These are phyloP conservation scores for Effrenium voratum DNA, from an alignment of 73 alveolate species.

Conservation along the genomic window DNA sequence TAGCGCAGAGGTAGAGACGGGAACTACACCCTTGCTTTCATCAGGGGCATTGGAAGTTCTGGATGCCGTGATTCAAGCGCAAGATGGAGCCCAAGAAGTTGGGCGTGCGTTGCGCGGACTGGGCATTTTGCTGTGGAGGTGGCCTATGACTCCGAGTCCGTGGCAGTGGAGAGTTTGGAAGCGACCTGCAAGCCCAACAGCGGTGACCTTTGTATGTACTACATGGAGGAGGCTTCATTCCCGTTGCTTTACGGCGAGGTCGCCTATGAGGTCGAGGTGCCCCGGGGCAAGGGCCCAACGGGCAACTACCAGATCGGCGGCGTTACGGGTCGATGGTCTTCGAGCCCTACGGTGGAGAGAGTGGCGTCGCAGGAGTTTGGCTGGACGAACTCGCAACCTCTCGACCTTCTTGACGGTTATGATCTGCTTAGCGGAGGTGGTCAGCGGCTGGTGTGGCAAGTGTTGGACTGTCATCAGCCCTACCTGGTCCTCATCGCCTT, in stretches of 20 bases:
- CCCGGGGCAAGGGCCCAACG: not conserved
- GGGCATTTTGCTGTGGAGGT: conserved; percentile 2
- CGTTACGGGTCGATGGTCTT: not conserved
- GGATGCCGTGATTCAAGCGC: not conserved
- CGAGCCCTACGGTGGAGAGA: not conserved
- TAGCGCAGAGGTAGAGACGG: conserved; percentile 5
- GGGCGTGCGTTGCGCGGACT: not conserved
- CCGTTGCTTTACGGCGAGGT: not conserved
- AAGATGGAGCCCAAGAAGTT: not conserved
- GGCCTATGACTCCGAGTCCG: not conserved
- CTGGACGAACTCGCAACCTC: conserved; percentile 53
- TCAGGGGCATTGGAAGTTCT: not conserved
- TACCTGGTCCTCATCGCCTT: not conserved
- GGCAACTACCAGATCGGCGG: not conserved
- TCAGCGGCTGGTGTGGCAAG: not conserved
- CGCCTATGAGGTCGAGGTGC: not conserved
- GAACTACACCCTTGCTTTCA: conserved; percentile 1
- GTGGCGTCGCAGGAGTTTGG: not conserved
- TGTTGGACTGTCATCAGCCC: not conserved
- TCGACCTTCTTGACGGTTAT: conserved; percentile 2
- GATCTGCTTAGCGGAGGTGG: not conserved
- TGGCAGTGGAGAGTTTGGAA: not conserved
- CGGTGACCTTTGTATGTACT: conserved; percentile 24
- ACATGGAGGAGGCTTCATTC: not conserved
- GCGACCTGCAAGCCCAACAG: not conserved